A percentile compares a stretch with the other conserved stretches of the same genome.
phyloP scores from a whole-genome alignment of 306 rosid genomes.

The Trifolium dubium region DNA sequence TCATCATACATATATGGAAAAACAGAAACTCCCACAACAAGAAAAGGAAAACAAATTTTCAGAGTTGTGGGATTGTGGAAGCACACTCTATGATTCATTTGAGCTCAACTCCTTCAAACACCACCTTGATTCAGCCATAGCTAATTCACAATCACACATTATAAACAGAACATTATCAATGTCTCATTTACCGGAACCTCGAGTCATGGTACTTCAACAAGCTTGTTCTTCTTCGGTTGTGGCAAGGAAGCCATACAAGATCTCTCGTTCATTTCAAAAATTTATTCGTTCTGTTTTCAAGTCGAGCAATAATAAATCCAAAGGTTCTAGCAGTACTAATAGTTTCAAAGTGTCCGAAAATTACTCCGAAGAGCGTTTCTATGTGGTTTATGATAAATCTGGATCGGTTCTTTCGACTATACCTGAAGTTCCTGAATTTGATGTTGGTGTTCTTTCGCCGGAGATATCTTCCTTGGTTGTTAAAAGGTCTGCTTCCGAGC shows the following conservation, averaged over 20 bases:
- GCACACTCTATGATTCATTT: constrained; percentile 88
- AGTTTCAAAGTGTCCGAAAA: constrained; percentile 45
- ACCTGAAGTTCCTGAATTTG: constrained; percentile 69
- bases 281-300: constrained; percentile 73
- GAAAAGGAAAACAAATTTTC: background rate
- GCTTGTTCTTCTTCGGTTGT: background rate
- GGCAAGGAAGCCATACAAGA: constrained; percentile 54
- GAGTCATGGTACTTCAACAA: background rate
- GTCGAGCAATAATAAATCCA: constrained; percentile 36
- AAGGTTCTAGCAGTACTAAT: background rate
- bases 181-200: constrained; percentile 62
- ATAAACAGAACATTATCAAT: constrained; percentile 65
- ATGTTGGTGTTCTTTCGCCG: constrained; percentile 56
- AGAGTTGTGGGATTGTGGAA: constrained; percentile 85
- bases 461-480: constrained; percentile 64
- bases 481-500: constrained; percentile 58
- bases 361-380: constrained; percentile 55
- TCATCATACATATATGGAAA: constrained; percentile 36
- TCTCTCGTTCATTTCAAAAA: constrained; percentile 72
- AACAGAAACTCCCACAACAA: background rate
- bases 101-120: constrained; percentile 83
- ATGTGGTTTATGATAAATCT: constrained; percentile 65
- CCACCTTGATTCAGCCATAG: constrained; percentile 74
- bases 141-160: background rate
- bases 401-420: constrained; percentile 68